Conservation (phyloP, 345 rosid genomes). For the Cardamine chenopodiifolia region DNA sequence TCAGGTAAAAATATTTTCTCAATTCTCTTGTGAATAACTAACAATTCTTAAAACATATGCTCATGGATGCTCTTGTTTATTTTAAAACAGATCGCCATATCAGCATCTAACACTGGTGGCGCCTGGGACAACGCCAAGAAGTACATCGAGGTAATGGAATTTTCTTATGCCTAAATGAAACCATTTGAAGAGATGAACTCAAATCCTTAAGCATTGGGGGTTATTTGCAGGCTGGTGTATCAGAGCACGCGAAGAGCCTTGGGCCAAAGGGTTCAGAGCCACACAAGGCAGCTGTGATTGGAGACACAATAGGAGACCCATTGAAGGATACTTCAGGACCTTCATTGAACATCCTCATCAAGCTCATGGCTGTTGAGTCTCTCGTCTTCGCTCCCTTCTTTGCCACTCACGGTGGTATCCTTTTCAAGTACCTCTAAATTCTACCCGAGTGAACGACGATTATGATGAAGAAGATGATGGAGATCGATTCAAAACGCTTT, state of each 20-base stretch:
- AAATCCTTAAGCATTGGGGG: background rate
- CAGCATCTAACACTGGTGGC: slow-evolving; percentile 97
- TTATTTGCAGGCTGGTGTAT: slow-evolving; percentile 71
- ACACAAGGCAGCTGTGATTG: slow-evolving; percentile 95
- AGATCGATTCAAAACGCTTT: slow-evolving; percentile 30
- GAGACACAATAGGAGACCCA: slow-evolving; percentile 97
- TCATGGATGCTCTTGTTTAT: background rate
- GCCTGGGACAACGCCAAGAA: slow-evolving; percentile 99
- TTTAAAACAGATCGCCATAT: slow-evolving; percentile 75
- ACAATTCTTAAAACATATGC: background rate
- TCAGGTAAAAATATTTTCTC: slow-evolving; percentile 55
- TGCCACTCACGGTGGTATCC: slow-evolving; percentile 92
- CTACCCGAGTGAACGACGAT: slow-evolving; percentile 29
- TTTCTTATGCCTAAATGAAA: background rate
- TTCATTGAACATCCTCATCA: slow-evolving; percentile 93
- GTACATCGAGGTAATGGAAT: slow-evolving; percentile 74
- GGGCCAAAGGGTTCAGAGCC: slow-evolving; percentile 97
- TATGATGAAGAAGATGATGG: slow-evolving; percentile 19
- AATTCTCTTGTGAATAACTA: background rate
- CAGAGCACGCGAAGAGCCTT: slow-evolving; percentile 83
- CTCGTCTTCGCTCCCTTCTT: slow-evolving; percentile 97
- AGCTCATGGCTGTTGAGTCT: slow-evolving; percentile 97
- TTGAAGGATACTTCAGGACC: slow-evolving; percentile 98
- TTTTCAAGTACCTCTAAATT: slow-evolving; percentile 69
- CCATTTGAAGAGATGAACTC: slow-evolving; percentile 1